A percentile compares a stretch with the other conserved stretches of the same genome.
These are phyloP conservation scores for Neurospora sp. DNA, from an alignment of 495 filamentous ascomycete species.

Conservation along the genomic window DNA sequence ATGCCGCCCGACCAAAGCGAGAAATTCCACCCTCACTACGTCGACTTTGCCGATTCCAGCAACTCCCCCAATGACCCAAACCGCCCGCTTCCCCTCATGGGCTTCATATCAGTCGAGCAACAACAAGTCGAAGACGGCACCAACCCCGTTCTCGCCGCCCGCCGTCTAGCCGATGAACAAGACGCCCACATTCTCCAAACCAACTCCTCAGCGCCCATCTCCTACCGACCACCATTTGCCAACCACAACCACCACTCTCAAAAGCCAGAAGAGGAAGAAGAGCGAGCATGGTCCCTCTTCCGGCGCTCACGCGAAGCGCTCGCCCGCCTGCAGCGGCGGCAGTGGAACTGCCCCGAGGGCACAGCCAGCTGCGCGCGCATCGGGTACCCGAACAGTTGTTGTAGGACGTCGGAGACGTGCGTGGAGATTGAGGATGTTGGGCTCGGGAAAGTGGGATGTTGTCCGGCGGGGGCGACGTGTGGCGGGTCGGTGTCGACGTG, in stretches of 20 bases:
- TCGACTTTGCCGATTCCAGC: slow-evolving; percentile 29
- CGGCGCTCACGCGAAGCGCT: slow-evolving; percentile 27
- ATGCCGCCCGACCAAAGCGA: slow-evolving; percentile 76
- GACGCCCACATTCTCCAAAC: slow-evolving; percentile 14
- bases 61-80: slow-evolving; percentile 5
- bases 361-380: slow-evolving; percentile 60
- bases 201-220: slow-evolving; percentile 21
- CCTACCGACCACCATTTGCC: slow-evolving; percentile 30
- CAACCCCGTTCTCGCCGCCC: slow-evolving; percentile 9
- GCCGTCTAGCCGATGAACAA: slow-evolving; percentile 5
- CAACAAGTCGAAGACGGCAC: background rate
- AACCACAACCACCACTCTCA: background rate
- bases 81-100: background rate
- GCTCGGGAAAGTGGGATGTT: slow-evolving; percentile 75
- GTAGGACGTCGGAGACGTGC: slow-evolving; percentile 55
- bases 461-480: slow-evolving; percentile 62
- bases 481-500: slow-evolving; percentile 55
- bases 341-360: slow-evolving; percentile 66
- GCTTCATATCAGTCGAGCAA: slow-evolving; percentile 1
- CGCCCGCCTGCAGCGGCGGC: slow-evolving; percentile 32
- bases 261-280: background rate
- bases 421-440: slow-evolving; percentile 62
- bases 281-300: slow-evolving; percentile 10
- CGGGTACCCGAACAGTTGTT: slow-evolving; percentile 68
- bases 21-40: slow-evolving; percentile 68